Percentiles rank a stretch among this genome's conserved stretches.
Evolutionary conservation across 108 stramenopile genomes (phyloP).

Genomic region (Skeletonema potamos): DNA sequence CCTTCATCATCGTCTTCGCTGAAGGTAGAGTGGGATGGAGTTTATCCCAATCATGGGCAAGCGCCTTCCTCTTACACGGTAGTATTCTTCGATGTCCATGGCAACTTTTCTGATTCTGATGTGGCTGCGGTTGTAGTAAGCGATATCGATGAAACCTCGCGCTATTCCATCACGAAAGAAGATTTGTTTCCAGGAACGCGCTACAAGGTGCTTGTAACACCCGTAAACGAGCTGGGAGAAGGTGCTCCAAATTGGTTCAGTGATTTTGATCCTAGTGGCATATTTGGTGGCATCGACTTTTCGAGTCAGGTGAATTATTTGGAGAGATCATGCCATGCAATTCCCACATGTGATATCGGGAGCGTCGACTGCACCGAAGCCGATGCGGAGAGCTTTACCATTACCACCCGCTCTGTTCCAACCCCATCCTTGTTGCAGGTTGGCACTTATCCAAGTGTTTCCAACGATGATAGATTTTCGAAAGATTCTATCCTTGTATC

Average conservation of each 20-base stretch:
- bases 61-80: conserved; percentile 33
- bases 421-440: conserved; percentile 26
- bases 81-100: conserved; percentile 40
- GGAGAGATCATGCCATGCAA: conserved; percentile 39
- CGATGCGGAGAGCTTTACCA: conserved; percentile 27
- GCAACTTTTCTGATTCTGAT: background rate
- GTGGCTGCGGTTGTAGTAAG: conserved; percentile 2
- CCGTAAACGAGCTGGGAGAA: conserved; percentile 40
- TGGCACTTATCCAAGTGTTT: conserved; percentile 43
- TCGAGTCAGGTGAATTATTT: conserved; percentile 24
- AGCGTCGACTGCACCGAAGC: conserved; percentile 40
- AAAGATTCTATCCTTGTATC: conserved; percentile 35
- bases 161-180: conserved; percentile 30
- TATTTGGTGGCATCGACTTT: conserved; percentile 15
- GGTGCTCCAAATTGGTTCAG: conserved; percentile 39
- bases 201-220: conserved; percentile 35
- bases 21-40: conserved; percentile 51
- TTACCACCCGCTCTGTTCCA: conserved; percentile 46
- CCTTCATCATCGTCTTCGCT: conserved; percentile 33
- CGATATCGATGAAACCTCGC: conserved; percentile 33
- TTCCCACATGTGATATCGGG: conserved; percentile 46
- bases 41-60: conserved; percentile 41
- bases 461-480: conserved; percentile 43
- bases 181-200: conserved; percentile 27
- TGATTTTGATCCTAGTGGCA: conserved; percentile 28